Conservation (phyloP, 2,329 filamentous ascomycete species). For the Exserohilum turcica region DNA sequence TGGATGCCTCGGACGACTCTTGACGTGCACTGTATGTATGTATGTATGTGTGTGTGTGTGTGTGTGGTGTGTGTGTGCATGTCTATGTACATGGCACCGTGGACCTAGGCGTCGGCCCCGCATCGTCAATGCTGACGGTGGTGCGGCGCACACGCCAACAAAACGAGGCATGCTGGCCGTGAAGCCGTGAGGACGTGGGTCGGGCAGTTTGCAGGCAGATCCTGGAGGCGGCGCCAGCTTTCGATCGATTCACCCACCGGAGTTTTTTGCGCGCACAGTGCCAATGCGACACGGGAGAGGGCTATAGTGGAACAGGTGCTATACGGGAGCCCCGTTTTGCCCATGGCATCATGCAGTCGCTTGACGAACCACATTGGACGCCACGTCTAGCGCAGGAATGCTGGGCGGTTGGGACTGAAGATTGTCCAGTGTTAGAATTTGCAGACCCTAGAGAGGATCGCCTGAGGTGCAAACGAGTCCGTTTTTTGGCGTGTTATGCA, state of each 20-base stretch:
- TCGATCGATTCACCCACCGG: slow-evolving; percentile 42
- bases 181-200: slow-evolving; percentile 20
- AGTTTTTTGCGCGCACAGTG: slow-evolving; percentile 38
- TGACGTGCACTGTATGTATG: slow-evolving; percentile 19
- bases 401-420: slow-evolving; percentile 26
- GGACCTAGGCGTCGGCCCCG: slow-evolving; percentile 35
- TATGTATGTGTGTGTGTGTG: too few relatives aligned
- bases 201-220: slow-evolving; percentile 47
- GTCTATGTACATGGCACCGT: slow-evolving; percentile 30
- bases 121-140: slow-evolving; percentile 26
- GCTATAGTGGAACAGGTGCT: slow-evolving; percentile 29
- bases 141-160: slow-evolving; percentile 14
- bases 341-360: slow-evolving; percentile 28
- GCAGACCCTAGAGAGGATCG: slow-evolving; percentile 22
- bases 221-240: slow-evolving; percentile 38
- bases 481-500: slow-evolving; percentile 33
- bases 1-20: background rate
- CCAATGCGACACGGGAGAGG: slow-evolving; percentile 27
- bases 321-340: slow-evolving; percentile 32
- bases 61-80: too few relatives aligned
- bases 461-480: slow-evolving; percentile 32
- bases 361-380: slow-evolving; percentile 30
- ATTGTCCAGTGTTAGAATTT: slow-evolving; percentile 23
- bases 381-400: slow-evolving; percentile 30
- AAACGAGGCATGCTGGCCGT: slow-evolving; percentile 32